Evolutionary conservation across 2,329 filamentous ascomycete species (phyloP), one percentile per base, ranked within the genome.

Genomic region (Allantophomopsis cytisporea): DNA sequence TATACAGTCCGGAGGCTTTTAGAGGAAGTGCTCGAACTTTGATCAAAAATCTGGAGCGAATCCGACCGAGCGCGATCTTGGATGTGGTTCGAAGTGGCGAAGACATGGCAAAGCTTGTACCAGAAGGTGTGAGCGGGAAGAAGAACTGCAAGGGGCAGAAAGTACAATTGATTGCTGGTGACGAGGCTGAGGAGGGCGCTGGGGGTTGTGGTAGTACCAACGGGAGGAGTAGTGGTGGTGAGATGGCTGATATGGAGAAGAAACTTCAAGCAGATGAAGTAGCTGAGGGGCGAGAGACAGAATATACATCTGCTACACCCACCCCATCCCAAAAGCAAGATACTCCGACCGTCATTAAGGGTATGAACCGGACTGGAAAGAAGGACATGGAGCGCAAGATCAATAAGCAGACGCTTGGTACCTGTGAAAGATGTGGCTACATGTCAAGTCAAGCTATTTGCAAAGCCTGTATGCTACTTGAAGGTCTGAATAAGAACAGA

Each of bases 1-100:
- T 98, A 44, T 98, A 98, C 65, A 94, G 86, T 39, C 91, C 91
- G 0, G 91, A 98, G 60, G 91, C 91, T 2, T 98, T 98, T 56
- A 73, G 91, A 43, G 91, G 91, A 3, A 94, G 85, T 48, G 91
- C 91, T 2, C 74, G 91, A 46, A 84, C 80, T 18, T 63, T 98
- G 42, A 94, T 98, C 60, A 98, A 98, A 64, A 94, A 89, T 50
- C 65, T 98, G 23, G 91, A 98, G 61, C 83, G 83, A 50, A 85
- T 98, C 7, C 73, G 91, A 2, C 89, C 91, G 2, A 95, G 88
- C 53, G 88, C 89, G 3, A 96, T 98, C 38, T 57, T 98, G 40
- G 91, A 98, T 56, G 86, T 98, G 39, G 89, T 98, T 20, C 73
- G 83, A 42, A 95, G 88, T 54, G 91, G 91, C 31, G 89, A 96